Evolutionary conservation across 176 grass and related monocot species (phyloP).

Genomic region (Oryza brachyantha): DNA sequence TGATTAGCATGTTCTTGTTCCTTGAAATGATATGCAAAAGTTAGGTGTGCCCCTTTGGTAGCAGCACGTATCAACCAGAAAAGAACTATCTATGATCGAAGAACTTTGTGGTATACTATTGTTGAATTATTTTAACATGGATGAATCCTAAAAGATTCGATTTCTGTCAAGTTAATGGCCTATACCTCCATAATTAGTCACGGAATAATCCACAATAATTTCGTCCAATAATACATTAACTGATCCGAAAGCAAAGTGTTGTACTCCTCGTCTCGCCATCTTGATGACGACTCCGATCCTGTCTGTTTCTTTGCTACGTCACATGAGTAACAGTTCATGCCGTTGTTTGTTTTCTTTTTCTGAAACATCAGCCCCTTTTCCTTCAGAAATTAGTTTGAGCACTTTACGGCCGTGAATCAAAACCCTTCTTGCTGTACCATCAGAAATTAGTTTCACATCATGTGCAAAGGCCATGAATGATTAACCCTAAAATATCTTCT

Average conservation of each 20-base stretch:
- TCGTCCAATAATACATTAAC: slow-evolving; percentile 20
- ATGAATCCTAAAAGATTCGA: background rate
- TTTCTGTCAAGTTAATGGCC: slow-evolving; percentile 14
- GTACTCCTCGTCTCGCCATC: slow-evolving; percentile 36
- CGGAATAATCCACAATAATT: slow-evolving; percentile 32
- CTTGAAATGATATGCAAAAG: background rate
- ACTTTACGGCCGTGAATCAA: background rate
- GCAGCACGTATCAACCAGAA: background rate
- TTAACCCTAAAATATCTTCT: background rate
- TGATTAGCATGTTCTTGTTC: background rate
- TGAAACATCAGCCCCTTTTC: background rate
- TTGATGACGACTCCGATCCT: slow-evolving; percentile 23
- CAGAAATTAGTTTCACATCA: background rate
- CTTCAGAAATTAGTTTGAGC: background rate
- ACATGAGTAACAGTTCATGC: slow-evolving; percentile 47
- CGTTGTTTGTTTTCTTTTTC: background rate
- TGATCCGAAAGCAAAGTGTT: slow-evolving; percentile 22
- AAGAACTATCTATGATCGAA: background rate
- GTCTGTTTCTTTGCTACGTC: slow-evolving; percentile 45
- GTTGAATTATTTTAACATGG: background rate
- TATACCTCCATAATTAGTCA: background rate
- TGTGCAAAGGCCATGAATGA: background rate
- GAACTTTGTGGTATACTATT: background rate
- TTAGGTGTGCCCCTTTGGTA: background rate
- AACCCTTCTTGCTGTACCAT: background rate